Evolutionary conservation across 2,329 filamentous ascomycete genomes (phyloP).

Genomic region (Alternaria ventricosa): DNA sequence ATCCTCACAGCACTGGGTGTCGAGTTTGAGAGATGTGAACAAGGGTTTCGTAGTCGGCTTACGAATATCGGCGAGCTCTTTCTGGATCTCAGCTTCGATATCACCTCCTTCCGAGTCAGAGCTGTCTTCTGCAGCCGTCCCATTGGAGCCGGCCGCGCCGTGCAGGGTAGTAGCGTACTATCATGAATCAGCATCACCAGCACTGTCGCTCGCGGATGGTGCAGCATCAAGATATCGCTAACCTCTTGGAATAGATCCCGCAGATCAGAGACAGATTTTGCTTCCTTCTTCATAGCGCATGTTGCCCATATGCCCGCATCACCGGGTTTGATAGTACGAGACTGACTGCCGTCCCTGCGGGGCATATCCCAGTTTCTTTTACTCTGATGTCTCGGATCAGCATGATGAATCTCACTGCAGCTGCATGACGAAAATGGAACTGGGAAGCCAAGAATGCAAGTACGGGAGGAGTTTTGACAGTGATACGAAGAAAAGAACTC

Average conservation of each 20-base stretch:
- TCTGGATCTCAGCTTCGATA: slow-evolving; percentile 75
- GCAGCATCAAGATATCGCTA: slow-evolving; percentile 30
- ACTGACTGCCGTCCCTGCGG: slow-evolving; percentile 40
- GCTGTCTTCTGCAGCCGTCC: slow-evolving; percentile 50
- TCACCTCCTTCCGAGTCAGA: slow-evolving; percentile 54
- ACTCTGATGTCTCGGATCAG: slow-evolving; percentile 38
- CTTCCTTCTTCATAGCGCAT: slow-evolving; percentile 74
- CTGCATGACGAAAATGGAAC: slow-evolving; percentile 26
- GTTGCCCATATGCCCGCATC: slow-evolving; percentile 81
- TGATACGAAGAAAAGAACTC: slow-evolving; percentile 27
- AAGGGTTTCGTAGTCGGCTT: slow-evolving; percentile 56
- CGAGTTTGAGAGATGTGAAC: slow-evolving; percentile 61
- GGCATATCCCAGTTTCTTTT: slow-evolving; percentile 55
- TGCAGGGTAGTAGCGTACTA: slow-evolving; percentile 71
- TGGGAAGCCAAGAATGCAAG: slow-evolving; percentile 18
- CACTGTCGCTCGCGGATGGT: not conserved
- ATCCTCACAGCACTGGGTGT: slow-evolving; percentile 61
- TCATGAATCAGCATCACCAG: slow-evolving; percentile 49
- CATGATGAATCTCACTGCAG: slow-evolving; percentile 8
- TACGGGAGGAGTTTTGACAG: slow-evolving; percentile 9
- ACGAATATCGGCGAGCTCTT: slow-evolving; percentile 72
- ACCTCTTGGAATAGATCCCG: slow-evolving; percentile 71
- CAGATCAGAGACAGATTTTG: slow-evolving; percentile 72
- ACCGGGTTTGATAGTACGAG: slow-evolving; percentile 64
- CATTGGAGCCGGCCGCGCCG: slow-evolving; percentile 45